Conservation (phyloP, 345 rosid genomes). For the Euphorbia peplus region DNA sequence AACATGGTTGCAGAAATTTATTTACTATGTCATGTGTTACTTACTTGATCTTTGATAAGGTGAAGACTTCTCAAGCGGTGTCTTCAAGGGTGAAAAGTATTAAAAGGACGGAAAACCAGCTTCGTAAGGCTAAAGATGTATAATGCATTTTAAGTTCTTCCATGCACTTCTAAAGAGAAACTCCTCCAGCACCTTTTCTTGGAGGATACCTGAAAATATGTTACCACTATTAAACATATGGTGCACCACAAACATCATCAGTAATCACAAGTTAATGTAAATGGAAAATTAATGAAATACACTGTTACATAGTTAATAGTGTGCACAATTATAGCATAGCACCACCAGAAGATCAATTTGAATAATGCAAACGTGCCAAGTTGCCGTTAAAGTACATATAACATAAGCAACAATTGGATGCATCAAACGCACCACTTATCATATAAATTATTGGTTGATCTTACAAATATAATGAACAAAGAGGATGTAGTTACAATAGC, state of each 20-base stretch:
- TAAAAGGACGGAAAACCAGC: no score
- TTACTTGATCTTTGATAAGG: neutral
- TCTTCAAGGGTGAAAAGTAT: neutral
- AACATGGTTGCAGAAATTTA: neutral
- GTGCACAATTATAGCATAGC: no score
- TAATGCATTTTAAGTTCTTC: constrained; percentile 10
- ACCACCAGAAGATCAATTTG: neutral
- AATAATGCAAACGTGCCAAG: neutral
- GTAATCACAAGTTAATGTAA: neutral
- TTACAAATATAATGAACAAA: neutral
- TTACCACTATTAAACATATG: neutral
- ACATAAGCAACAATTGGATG: neutral
- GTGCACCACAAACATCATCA: neutral
- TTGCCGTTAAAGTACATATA: no score
- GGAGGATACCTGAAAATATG: constrained; percentile 36
- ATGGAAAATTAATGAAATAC: neutral
- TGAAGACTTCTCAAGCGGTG: constrained; percentile 10
- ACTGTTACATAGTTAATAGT: neutral
- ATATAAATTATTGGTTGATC: no score
- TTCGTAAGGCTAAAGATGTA: neutral
- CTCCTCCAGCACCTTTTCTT: constrained; percentile 45
- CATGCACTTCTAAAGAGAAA: constrained; percentile 38
- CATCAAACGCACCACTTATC: neutral
- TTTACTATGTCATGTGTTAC: constrained; percentile 8
- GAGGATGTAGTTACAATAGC: neutral